Evolutionary conservation across 192 early-diverging fungal genomes (phyloP).

Genomic region (Coemansia brasiliensis): DNA sequence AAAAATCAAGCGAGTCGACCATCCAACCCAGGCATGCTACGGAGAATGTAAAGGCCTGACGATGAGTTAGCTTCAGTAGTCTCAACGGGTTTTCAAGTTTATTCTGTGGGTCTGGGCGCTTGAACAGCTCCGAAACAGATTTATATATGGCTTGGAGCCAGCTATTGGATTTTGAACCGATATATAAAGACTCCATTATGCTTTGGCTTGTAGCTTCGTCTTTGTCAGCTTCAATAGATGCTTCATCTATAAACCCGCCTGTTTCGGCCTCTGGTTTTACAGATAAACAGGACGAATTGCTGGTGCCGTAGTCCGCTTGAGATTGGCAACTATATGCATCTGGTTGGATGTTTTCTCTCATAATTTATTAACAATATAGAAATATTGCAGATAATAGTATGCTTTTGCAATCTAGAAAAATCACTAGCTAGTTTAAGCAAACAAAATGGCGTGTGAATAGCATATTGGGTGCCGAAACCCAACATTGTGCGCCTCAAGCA

Average conservation of each 20-base stretch:
- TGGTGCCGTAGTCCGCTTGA: too few species aligned
- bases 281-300: too few species aligned
- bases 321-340: too few species aligned
- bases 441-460: neutral
- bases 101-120: conserved; percentile 26
- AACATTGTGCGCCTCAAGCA: neutral
- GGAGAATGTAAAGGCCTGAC: conserved; percentile 50
- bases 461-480: too few species aligned
- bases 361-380: too few species aligned
- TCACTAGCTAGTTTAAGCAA: too few species aligned
- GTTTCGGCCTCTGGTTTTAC: neutral
- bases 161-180: neutral
- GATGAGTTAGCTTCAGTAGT: conserved; percentile 35
- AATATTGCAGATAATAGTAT: too few species aligned
- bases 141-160: neutral
- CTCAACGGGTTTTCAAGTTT: conserved; percentile 31
- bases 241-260: neutral
- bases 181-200: neutral
- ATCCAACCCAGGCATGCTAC: conserved; percentile 71
- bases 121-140: conserved; percentile 35
- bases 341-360: too few species aligned
- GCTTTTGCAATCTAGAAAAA: too few species aligned
- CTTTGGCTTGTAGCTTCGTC: neutral
- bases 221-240: conserved; percentile 3
- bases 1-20: conserved; percentile 72